Evolutionary conservation across 306 rosid genomes (phyloP).

Genomic region (barrel medic (Medicago truncatula)): MtrunA17r5.0-ANR NC_053045.1:56006501-56007000

Average conservation of each 20-base stretch:
- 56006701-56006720: conserved; percentile 1
- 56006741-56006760: background rate
- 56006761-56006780: background rate
- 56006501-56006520: conserved; percentile 63
- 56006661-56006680: conserved; percentile 1
- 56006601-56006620: conserved; percentile 62
- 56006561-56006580: conserved; percentile 43
- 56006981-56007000: too few species aligned
- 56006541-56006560: conserved; percentile 43
- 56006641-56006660: conserved; percentile 44
- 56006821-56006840: too few species aligned
- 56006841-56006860: too few species aligned
- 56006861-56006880: too few species aligned
- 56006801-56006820: too few species aligned
- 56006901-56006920: too few species aligned
- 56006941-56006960: too few species aligned
- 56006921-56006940: too few species aligned
- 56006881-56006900: too few species aligned
- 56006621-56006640: conserved; percentile 55
- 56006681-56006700: background rate
- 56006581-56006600: conserved; percentile 58
- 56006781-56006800: too few species aligned
- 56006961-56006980: too few species aligned
- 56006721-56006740: background rate
- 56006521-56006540: conserved; percentile 76